These are phyloP conservation scores for Thymus quinquecostatus DNA, from an alignment of 257 asterid species.

Conservation along the genomic window DNA sequence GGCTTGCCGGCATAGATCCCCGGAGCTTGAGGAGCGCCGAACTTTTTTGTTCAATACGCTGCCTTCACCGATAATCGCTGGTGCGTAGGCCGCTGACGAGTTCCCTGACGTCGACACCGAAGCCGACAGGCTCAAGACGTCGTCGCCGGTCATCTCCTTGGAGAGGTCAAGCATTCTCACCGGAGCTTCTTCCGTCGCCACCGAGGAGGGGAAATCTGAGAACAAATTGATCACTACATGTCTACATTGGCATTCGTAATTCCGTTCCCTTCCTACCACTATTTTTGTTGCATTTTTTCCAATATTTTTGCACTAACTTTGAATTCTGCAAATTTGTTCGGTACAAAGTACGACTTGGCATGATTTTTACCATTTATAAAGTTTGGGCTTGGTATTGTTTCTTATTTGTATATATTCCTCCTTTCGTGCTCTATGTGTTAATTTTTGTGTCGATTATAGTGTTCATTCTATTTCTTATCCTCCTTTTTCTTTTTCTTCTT, in stretches of 20 bases:
- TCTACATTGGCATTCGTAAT: slow-evolving; percentile 19
- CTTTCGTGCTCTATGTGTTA: too few relatives aligned
- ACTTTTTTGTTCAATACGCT: slow-evolving; percentile 68
- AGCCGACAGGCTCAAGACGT: slow-evolving; percentile 40
- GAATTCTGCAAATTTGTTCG: too few relatives aligned
- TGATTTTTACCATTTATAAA: too few relatives aligned
- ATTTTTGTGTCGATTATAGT: too few relatives aligned
- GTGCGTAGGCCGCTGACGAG: slow-evolving; percentile 55
- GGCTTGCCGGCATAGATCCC: slow-evolving; percentile 52
- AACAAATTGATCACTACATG: slow-evolving; percentile 32
- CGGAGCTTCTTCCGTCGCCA: slow-evolving; percentile 22
- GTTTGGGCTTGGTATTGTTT: too few relatives aligned
- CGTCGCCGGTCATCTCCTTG: slow-evolving; percentile 37
- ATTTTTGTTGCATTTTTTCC: too few relatives aligned
- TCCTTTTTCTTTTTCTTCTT: too few relatives aligned
- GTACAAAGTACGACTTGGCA: too few relatives aligned
- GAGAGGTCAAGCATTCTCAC: slow-evolving; percentile 50
- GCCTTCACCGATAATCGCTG: slow-evolving; percentile 78
- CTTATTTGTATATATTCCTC: too few relatives aligned
- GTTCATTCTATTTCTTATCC: too few relatives aligned
- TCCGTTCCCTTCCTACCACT: neutral
- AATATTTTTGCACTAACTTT: too few relatives aligned
- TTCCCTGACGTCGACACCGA: slow-evolving; percentile 48
- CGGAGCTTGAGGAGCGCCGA: neutral
- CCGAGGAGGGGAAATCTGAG: slow-evolving; percentile 33